Evolutionary conservation across 2,329 filamentous ascomycete genomes (phyloP).

Genomic region (Fusarium neocosmosporiellum): DNA sequence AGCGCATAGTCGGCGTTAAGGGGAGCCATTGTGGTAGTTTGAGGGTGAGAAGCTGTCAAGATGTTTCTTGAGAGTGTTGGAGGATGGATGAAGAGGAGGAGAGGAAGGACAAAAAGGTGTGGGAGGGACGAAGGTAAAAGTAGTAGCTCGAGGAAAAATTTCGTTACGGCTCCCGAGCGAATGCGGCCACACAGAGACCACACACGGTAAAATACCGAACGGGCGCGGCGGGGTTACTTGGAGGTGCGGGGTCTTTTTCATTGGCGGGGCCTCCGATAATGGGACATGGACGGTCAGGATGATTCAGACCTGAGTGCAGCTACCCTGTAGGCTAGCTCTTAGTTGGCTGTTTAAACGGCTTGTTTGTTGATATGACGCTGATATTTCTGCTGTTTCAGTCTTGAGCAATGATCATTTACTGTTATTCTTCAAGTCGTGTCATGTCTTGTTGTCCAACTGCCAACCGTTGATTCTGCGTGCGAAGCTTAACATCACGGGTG

Average conservation of each 20-base stretch:
- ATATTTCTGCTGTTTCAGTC: neutral
- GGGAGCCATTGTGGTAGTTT: constrained; percentile 52
- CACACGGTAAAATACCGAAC: constrained; percentile 30
- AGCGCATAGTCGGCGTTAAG: constrained; percentile 62
- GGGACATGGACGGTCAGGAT: constrained; percentile 7
- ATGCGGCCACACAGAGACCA: neutral
- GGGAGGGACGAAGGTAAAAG: constrained; percentile 31
- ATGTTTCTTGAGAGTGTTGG: constrained; percentile 19
- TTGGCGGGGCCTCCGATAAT: constrained; percentile 34
- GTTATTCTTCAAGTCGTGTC: neutral
- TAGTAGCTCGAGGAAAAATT: constrained; percentile 32
- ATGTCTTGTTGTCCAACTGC: neutral
- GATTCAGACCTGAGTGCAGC: neutral
- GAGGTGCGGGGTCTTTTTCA: constrained; percentile 42
- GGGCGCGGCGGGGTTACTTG: constrained; percentile 29
- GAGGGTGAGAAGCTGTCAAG: constrained; percentile 11
- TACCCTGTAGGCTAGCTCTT: constrained; percentile 27
- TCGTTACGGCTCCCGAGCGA: constrained; percentile 30
- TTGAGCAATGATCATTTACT: neutral
- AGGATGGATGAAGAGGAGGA: constrained; percentile 3
- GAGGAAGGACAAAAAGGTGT: constrained; percentile 26
- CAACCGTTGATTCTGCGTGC: neutral
- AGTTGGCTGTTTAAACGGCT: neutral
- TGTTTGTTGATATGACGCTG: neutral
- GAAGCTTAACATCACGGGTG: neutral